These are phyloP conservation scores for Hura crepitans DNA, from an alignment of 441 rosid genomes.

Conservation along the genomic window DNA sequence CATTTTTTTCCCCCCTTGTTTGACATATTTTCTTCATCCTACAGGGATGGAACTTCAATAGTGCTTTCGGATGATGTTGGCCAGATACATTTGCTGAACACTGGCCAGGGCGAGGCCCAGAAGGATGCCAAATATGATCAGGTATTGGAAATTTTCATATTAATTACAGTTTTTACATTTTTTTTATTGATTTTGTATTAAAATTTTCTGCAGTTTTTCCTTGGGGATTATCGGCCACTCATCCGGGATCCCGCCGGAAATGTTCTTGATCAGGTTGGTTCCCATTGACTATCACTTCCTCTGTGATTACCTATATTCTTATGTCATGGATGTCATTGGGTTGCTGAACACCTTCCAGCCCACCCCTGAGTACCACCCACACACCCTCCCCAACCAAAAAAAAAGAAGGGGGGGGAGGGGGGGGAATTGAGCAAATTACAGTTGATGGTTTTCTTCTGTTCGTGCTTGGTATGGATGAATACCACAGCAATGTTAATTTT, in stretches of 20 bases:
- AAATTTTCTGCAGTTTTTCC: constrained; percentile 69
- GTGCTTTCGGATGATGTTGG: constrained; percentile 99
- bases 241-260: constrained; percentile 68
- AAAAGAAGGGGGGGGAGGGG: no score
- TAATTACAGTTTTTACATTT: constrained; percentile 3
- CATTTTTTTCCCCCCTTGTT: constrained; percentile 4
- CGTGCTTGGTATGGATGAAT: neutral
- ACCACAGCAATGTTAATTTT: neutral
- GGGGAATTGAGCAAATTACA: neutral
- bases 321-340: neutral
- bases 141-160: constrained; percentile 34
- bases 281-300: constrained; percentile 18
- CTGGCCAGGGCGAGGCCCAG: constrained; percentile 97
- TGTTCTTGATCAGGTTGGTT: constrained; percentile 87
- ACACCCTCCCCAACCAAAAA: neutral
- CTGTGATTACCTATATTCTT: neutral
- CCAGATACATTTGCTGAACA: constrained; percentile 75
- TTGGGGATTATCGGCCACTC: constrained; percentile 96
- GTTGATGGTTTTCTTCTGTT: neutral
- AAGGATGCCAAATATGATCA: constrained; percentile 97
- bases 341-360: neutral
- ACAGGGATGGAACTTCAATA: constrained; percentile 96
- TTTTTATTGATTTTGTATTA: constrained; percentile 17
- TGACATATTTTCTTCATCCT: constrained; percentile 18
- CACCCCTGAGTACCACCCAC: no score